A percentile compares a stretch with the other conserved stretches of the same genome.
Evolutionary conservation across 352 stramenopile species (phyloP).

Genomic region (Pythium grandisporangium): DNA sequence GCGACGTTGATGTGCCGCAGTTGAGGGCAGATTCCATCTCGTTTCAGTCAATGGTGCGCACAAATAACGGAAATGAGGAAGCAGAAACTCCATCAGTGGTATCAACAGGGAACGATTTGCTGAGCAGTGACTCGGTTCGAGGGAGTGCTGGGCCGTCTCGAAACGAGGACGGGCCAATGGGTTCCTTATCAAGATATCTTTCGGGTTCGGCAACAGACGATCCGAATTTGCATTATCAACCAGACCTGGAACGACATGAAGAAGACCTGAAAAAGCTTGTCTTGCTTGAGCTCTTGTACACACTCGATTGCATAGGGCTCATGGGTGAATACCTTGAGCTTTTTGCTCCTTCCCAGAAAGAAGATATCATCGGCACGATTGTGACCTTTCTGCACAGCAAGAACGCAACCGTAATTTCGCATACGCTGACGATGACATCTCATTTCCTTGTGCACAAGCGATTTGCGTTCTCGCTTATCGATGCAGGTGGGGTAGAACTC

Average conservation of each 20-base stretch:
- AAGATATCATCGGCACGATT: conserved; percentile 76
- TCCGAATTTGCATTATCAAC: conserved; percentile 8
- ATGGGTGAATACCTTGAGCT: conserved; percentile 84
- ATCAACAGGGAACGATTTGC: neutral
- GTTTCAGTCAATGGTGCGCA: neutral
- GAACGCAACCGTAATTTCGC: conserved; percentile 67
- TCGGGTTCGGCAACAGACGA: too few relatives aligned
- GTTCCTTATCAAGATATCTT: too few relatives aligned
- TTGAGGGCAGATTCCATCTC: too few relatives aligned
- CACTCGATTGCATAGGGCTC: conserved; percentile 71
- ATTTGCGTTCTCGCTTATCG: conserved; percentile 70
- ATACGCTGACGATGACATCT: conserved; percentile 77
- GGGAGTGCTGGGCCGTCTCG: neutral
- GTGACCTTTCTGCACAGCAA: conserved; percentile 82
- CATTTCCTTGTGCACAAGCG: conserved; percentile 85
- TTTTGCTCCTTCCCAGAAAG: conserved; percentile 69
- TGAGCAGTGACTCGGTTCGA: neutral
- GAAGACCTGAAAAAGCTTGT: conserved; percentile 72
- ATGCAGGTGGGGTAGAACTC: conserved; percentile 60
- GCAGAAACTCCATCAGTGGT: too few relatives aligned
- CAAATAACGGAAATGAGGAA: too few relatives aligned
- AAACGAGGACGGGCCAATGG: too few relatives aligned
- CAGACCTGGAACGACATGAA: conserved; percentile 50
- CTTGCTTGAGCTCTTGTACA: conserved; percentile 78
- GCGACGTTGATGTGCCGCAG: neutral